Percentiles rank a stretch among this genome's conserved stretches.
These are phyloP conservation scores for Anaeromyces robustus DNA, from an alignment of 192 early-diverging fungal genomes.

Conservation along the genomic window DNA sequence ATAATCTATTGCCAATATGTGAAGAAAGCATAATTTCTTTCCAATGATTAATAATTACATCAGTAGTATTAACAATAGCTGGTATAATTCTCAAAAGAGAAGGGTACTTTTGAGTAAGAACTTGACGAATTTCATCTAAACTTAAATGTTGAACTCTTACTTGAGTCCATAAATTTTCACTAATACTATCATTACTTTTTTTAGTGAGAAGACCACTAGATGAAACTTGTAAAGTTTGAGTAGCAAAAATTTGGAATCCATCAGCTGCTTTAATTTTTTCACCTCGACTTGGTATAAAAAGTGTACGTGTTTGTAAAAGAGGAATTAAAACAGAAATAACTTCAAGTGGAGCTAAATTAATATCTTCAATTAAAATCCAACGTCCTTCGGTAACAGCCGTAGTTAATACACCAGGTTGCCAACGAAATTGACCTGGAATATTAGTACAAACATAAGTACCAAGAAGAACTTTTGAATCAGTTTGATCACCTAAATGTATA, in stretches of 20 bases:
- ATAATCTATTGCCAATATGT: slow-evolving; percentile 10
- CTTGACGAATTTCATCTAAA: slow-evolving; percentile 41
- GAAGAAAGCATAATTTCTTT: slow-evolving; percentile 17
- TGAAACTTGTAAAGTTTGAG: slow-evolving; percentile 34
- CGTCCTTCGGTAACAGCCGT: slow-evolving; percentile 74
- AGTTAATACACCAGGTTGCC: slow-evolving; percentile 87
- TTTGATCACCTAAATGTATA: slow-evolving; percentile 90
- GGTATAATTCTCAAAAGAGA: slow-evolving; percentile 16
- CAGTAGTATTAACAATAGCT: slow-evolving; percentile 8
- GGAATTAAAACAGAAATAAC: slow-evolving; percentile 84
- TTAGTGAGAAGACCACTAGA: slow-evolving; percentile 25
- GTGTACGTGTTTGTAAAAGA: slow-evolving; percentile 70
- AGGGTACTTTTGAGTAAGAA: slow-evolving; percentile 37
- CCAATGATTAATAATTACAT: slow-evolving; percentile 24
- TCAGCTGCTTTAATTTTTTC: slow-evolving; percentile 68
- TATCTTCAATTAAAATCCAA: slow-evolving; percentile 96
- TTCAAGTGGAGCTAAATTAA: slow-evolving; percentile 88
- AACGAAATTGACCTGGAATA: slow-evolving; percentile 82
- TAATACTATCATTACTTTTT: slow-evolving; percentile 19
- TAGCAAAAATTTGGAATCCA: slow-evolving; percentile 87
- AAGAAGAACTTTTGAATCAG: slow-evolving; percentile 83
- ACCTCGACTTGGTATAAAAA: slow-evolving; percentile 81
- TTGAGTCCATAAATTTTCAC: slow-evolving; percentile 65
- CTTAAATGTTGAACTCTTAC: slow-evolving; percentile 49
- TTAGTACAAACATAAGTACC: slow-evolving; percentile 90